Percentiles rank a stretch among this genome's conserved stretches.
Evolutionary conservation across 805 yeast genomes (phyloP).

Genomic region (Kuraishia capsulata): DNA sequence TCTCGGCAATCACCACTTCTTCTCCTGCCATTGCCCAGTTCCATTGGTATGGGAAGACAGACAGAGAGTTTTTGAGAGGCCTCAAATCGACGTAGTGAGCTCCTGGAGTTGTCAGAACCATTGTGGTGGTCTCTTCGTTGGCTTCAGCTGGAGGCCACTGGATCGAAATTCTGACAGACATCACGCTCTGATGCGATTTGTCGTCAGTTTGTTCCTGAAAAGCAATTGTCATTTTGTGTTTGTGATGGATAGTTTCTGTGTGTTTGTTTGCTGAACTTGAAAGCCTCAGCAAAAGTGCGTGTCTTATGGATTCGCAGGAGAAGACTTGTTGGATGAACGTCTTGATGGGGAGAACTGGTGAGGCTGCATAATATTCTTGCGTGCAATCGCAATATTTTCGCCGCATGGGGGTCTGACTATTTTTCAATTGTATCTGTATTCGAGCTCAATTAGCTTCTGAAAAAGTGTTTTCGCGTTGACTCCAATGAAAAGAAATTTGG

Average conservation of each 20-base stretch:
- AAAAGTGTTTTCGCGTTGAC: no score
- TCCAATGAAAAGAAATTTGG: no score
- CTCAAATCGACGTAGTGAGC: constrained; percentile 40
- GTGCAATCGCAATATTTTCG: background rate
- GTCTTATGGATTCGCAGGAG: no score
- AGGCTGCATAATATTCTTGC: background rate
- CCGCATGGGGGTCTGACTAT: no score
- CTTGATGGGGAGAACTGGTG: background rate
- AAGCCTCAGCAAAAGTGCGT: no score
- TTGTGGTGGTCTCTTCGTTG: constrained; percentile 35
- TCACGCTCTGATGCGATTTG: constrained; percentile 8
- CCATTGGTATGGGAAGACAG: constrained; percentile 28
- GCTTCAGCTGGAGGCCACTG: constrained; percentile 39
- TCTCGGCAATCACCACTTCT: constrained; percentile 27
- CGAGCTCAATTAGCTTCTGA: no score
- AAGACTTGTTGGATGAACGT: no score
- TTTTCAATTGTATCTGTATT: no score
- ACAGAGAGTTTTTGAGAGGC: constrained; percentile 20
- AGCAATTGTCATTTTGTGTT: background rate
- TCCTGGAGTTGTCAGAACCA: constrained; percentile 35
- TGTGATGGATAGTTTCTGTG: no score
- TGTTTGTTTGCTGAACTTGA: no score
- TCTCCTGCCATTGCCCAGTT: constrained; percentile 54
- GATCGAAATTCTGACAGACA: constrained; percentile 41
- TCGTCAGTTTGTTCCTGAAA: constrained; percentile 1